Base-by-base conservation (phyloP, 768 basidiomycete species). In the Aureoboletus auriporus region DNA sequence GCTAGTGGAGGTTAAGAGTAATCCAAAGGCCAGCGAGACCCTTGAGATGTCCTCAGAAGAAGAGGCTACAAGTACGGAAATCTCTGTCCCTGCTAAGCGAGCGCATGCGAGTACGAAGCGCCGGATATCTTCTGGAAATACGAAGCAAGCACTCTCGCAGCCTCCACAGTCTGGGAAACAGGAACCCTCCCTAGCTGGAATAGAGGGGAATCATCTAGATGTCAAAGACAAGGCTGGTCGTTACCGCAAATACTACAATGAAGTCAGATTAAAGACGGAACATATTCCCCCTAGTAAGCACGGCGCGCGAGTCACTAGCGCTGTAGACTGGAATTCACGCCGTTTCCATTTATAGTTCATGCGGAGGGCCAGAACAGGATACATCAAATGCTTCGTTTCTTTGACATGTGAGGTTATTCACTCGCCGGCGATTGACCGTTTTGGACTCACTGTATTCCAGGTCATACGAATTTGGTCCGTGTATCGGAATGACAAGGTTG, bases 391-490 rank as follows among this genome's bases (percentile, higher is more conserved):
- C 77, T 92, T 23, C 79, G 84, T 11, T 76, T 82, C n/a, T 91
- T 91, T 56, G 91, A 92, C 61, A 68, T 87, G 83, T 86, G 58
- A 50, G 77, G 63, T 17, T 36, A 35, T 23, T 26, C 6, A 36
- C 16, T n/a, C 6, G 4, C 20, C 20, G 20, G 20, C 20, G 30
- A 26, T 23, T 3, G 17, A 23, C 33, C n/a, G 10, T 10, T 34
- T 30, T 16, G 38, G 47, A 17, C 39, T 54, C 40, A 61, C 48
- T 11, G 10, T n/a, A 17, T 12, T 23, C 8, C 41, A 89, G 87
- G 62, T 79, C 83, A 2, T 86, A 84, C 48, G 81, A 89, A 54
- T 93, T 83, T 60, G 91, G 90, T 0, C 90, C 89, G 3, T 89
- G 84, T 54, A 70, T 84, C 17, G 87, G 89, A 0, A 76, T 90